Conservation (phyloP, 768 basidiomycete species). For the Macrolepiota fuliginosa region DNA sequence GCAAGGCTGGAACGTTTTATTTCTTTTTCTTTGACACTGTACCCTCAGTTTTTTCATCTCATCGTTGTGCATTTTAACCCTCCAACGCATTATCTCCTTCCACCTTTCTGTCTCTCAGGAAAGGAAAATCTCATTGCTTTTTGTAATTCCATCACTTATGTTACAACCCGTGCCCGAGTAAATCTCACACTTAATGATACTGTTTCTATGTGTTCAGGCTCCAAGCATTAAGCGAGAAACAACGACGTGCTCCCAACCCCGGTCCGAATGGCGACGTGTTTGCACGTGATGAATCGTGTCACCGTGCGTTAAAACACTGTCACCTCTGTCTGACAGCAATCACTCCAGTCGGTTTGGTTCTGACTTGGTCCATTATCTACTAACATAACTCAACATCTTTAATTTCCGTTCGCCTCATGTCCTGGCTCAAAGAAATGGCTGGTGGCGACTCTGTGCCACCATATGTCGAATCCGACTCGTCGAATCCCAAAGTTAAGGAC, state of each 20-base stretch:
- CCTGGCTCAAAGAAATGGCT: constrained; percentile 56
- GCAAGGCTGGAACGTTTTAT: constrained; percentile 11
- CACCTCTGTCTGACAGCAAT: background rate
- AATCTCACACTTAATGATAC: constrained; percentile 7
- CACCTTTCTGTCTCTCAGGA: constrained; percentile 1
- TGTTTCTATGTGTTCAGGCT: background rate
- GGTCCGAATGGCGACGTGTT: background rate
- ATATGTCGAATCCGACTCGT: constrained; percentile 36
- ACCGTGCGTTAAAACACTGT: background rate
- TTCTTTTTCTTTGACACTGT: constrained; percentile 1
- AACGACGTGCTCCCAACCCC: background rate
- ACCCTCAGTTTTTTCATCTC: background rate
- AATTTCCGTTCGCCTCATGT: constrained; percentile 40
- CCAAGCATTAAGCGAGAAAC: background rate
- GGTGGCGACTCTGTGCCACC: constrained; percentile 36
- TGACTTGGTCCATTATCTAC: background rate
- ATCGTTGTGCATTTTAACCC: constrained; percentile 9
- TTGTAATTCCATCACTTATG: constrained; percentile 11
- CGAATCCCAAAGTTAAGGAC: constrained; percentile 56
- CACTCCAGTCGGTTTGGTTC: too few species aligned
- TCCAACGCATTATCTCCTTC: constrained; percentile 4
- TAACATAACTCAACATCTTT: constrained; percentile 4
- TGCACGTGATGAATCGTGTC: constrained; percentile 4
- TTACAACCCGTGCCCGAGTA: constrained; percentile 9
- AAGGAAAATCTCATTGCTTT: background rate